Percentiles rank a stretch among this genome's conserved stretches.
These are phyloP conservation scores for Pseudotsuga menziesii DNA, from an alignment of 75 land plant genomes.

Conservation along the genomic window DNA sequence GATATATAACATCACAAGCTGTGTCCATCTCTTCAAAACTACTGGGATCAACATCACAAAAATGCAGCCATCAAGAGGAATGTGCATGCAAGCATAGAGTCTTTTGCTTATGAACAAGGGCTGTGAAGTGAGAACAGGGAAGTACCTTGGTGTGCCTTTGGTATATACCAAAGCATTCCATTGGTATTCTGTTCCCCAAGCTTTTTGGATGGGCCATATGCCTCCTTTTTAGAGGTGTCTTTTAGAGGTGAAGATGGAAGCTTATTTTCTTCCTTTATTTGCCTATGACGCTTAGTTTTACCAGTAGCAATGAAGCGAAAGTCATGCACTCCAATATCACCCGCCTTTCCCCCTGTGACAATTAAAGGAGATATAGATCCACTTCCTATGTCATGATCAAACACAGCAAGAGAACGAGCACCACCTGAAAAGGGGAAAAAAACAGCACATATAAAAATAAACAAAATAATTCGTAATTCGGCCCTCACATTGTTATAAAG, in stretches of 20 bases:
- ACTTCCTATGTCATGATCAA: constrained; percentile 77
- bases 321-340: constrained; percentile 93
- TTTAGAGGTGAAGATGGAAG: neutral
- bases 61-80: neutral
- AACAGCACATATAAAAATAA: neutral
- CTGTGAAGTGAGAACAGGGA: neutral
- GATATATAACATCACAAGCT: neutral
- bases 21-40: neutral
- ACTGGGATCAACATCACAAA: neutral
- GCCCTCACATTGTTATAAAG: neutral
- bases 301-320: constrained; percentile 88
- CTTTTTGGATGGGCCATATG: constrained; percentile 10
- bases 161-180: constrained; percentile 89
- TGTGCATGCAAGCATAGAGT: neutral
- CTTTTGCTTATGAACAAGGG: neutral
- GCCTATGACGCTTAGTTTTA: constrained; percentile 49
- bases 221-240: neutral
- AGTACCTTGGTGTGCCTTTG: constrained; percentile 93
- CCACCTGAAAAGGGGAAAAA: constrained; percentile 53
- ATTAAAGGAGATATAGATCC: constrained; percentile 91
- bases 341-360: constrained; percentile 86
- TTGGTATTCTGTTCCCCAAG: constrained; percentile 42
- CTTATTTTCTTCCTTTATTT: constrained; percentile 19
- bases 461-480: neutral
- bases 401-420: constrained; percentile 74